Evolutionary conservation across 805 yeast genomes (phyloP), one percentile per base, ranked within the genome.

Genomic region (Barnettozyma vustinii): DNA sequence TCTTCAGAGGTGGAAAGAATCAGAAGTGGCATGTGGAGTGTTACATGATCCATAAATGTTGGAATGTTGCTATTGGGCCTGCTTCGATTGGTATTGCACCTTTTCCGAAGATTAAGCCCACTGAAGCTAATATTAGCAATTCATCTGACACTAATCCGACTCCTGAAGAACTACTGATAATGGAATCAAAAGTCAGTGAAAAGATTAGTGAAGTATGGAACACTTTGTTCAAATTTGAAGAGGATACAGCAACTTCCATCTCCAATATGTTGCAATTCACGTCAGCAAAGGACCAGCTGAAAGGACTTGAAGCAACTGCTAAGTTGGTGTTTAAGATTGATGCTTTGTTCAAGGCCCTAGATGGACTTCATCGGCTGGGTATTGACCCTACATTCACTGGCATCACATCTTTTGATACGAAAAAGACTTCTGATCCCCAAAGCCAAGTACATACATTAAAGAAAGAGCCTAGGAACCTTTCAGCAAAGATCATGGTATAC

Each of bases 21-120:
- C 96, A 91, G 65, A 96, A 89, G 63, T 94, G 99, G 99, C 99
- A 94, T 67, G 98, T 97, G 1, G 98, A 95, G 64, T 94, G 99
- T 71, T 94, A 90, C 63, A 95, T 95, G 90, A 95, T 94, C 43
- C 91, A 87, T 71, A 91, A 91, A 66, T 91, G 89, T 61, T 94
- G 99, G 99, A 90, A 89, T 62, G 96, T 91, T 19, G 77, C 83
- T 49, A 72, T 94, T 20, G 76, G 84, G 1, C 75, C 85, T 0
- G 83, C 77, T 45, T 70, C 78, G 9, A 75, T 84, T 25, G 91
- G 72, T 36, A 67, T 73, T 20, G 64, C 67, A 4, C 46, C 60
- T 1, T 58, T 66, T 32, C 68, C 68, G 4, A 59, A 53, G 15
- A 33, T 59, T 7, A 58, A 55, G 9, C 63, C 63, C 15, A 55